phyloP scores from a whole-genome alignment of 257 asterid species.

The Linderniella brevidens region DNA sequence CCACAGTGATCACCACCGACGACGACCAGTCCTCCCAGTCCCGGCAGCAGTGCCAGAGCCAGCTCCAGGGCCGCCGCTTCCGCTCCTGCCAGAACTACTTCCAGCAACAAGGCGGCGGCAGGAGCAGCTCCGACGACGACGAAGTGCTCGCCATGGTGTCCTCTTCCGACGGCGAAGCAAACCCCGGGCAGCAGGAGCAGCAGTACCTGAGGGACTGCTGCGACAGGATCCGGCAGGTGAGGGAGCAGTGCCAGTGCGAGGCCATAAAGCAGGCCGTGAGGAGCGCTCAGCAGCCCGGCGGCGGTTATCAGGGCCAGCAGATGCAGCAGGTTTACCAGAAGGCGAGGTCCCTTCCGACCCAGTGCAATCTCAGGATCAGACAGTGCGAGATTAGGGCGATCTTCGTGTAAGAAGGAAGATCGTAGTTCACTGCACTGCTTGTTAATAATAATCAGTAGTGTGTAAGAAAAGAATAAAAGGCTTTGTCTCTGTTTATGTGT shows the following conservation, averaged over 20 bases:
- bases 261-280: background rate
- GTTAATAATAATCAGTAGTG: no score
- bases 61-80: background rate
- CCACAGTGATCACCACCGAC: background rate
- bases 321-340: constrained; percentile 1
- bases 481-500: no score
- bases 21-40: background rate
- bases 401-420: background rate
- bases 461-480: no score
- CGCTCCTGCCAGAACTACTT: background rate
- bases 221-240: background rate
- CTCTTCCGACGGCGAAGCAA: no score
- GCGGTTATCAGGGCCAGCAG: background rate
- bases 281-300: constrained; percentile 1
- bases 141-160: background rate
- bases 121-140: background rate
- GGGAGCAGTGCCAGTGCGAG: constrained; percentile 5
- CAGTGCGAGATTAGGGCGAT: background rate
- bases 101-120: background rate
- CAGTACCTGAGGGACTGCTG: constrained; percentile 1
- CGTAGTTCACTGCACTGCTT: no score
- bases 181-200: background rate
- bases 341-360: background rate
- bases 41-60: background rate
- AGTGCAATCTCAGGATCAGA: background rate